Evolutionary conservation across 306 rosid species (phyloP).

Genomic region (Bauhinia variegata): DNA sequence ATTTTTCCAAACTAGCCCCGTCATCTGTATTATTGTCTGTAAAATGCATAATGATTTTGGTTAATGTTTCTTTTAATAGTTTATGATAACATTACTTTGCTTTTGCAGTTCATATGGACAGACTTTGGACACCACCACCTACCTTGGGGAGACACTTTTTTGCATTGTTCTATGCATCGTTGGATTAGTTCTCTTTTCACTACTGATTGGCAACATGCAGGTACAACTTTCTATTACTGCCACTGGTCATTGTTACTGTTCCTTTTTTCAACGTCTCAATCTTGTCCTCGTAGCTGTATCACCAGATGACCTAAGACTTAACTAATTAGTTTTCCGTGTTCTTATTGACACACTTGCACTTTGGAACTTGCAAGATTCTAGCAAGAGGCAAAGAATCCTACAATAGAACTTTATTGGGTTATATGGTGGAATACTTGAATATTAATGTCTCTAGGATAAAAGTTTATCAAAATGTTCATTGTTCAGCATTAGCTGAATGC

Average conservation of each 20-base stretch:
- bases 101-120: constrained; percentile 74
- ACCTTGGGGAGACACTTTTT: constrained; percentile 69
- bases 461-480: neutral
- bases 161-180: constrained; percentile 62
- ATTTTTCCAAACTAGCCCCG: neutral
- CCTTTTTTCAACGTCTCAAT: neutral
- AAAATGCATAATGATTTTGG: no score
- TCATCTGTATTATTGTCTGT: neutral
- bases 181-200: constrained; percentile 70
- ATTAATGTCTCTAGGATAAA: neutral
- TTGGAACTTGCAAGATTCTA: neutral
- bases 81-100: neutral
- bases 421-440: neutral
- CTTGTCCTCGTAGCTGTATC: neutral
- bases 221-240: constrained; percentile 35
- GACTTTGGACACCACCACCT: constrained; percentile 72
- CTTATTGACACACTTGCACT: neutral
- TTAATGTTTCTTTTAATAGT: no score
- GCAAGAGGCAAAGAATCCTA: no score
- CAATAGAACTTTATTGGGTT: no score
- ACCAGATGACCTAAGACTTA: neutral
- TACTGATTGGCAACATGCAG: constrained; percentile 94
- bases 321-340: neutral
- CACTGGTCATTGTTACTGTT: neutral
- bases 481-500: neutral